Conservation (phyloP, 2,329 filamentous ascomycete genomes). For the Xylaria sp. region DNA sequence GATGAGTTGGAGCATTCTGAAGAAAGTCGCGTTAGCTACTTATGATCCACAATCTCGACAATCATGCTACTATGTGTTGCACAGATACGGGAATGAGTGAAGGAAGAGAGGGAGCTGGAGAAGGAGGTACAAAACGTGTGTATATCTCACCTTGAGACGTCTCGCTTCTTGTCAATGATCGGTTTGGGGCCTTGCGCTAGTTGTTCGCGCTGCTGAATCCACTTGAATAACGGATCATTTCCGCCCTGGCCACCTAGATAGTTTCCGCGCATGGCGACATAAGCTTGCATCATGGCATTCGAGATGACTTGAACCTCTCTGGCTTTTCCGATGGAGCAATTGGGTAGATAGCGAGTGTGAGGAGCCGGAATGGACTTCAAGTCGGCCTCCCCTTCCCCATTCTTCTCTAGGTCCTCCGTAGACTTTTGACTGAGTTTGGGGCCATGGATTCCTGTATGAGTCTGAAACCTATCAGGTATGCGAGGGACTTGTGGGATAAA, state of each 20-base stretch:
- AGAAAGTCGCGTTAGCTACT: constrained; percentile 12
- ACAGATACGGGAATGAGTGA: background rate
- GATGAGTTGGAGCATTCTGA: constrained; percentile 42
- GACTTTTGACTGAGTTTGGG: background rate
- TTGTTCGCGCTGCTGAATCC: constrained; percentile 40
- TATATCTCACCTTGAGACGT: constrained; percentile 39
- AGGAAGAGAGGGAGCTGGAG: too few relatives aligned
- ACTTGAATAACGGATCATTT: constrained; percentile 44
- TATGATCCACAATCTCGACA: too few relatives aligned
- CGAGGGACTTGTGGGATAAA: constrained; percentile 31
- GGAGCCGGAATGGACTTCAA: constrained; percentile 10
- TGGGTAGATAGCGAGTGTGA: constrained; percentile 39
- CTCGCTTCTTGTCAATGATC: constrained; percentile 26
- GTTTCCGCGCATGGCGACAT: constrained; percentile 46
- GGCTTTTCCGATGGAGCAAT: constrained; percentile 37
- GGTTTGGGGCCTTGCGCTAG: constrained; percentile 17
- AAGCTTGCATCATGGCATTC: constrained; percentile 45
- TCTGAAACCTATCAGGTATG: constrained; percentile 25
- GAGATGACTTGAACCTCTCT: constrained; percentile 40
- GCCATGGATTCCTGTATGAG: background rate
- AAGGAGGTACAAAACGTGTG: background rate
- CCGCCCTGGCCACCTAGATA: constrained; percentile 22
- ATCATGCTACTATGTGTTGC: background rate
- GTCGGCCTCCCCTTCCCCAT: background rate
- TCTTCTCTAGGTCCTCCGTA: background rate